Evolutionary conservation across 352 stramenopile species (phyloP).

Genomic region (Pythium apleroticum): DNA sequence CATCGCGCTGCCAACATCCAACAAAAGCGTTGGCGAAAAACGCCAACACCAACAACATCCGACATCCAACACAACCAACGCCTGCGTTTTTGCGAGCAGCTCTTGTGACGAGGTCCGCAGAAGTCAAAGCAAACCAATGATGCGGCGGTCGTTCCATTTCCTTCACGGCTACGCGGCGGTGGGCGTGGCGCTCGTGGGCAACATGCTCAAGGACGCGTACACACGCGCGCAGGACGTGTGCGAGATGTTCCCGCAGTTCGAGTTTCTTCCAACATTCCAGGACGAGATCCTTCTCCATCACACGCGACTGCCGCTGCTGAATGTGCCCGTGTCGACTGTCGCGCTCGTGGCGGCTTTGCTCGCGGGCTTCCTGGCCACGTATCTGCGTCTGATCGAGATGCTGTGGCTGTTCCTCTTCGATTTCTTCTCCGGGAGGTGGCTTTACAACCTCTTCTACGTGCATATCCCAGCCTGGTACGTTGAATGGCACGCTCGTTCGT

Average conservation of each 20-base stretch:
- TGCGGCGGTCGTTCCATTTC: slow-evolving; percentile 31
- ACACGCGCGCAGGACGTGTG: slow-evolving; percentile 39
- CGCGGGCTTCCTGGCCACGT: slow-evolving; percentile 30
- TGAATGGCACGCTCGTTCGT: neutral
- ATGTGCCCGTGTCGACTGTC: slow-evolving; percentile 42
- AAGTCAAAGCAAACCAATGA: neutral
- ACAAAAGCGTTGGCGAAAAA: slow-evolving; percentile 6
- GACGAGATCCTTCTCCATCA: slow-evolving; percentile 63
- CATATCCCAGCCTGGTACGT: slow-evolving; percentile 57
- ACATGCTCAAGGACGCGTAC: slow-evolving; percentile 52
- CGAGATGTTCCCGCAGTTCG: slow-evolving; percentile 65
- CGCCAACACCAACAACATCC: slow-evolving; percentile 3
- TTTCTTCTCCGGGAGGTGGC: slow-evolving; percentile 52
- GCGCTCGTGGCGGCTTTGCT: slow-evolving; percentile 39
- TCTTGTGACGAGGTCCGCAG: slow-evolving; percentile 2
- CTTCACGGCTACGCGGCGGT: slow-evolving; percentile 46
- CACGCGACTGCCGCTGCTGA: slow-evolving; percentile 48
- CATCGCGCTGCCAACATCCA: neutral
- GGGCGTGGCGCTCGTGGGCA: slow-evolving; percentile 40
- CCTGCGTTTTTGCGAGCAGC: neutral
- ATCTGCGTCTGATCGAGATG: slow-evolving; percentile 42
- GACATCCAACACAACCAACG: slow-evolving; percentile 11
- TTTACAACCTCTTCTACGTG: slow-evolving; percentile 53
- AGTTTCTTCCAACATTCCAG: slow-evolving; percentile 51
- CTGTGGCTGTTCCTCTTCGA: slow-evolving; percentile 49